phyloP scores from a whole-genome alignment of 108 stramenopile genomes.

The Seminavis robusta region DNA sequence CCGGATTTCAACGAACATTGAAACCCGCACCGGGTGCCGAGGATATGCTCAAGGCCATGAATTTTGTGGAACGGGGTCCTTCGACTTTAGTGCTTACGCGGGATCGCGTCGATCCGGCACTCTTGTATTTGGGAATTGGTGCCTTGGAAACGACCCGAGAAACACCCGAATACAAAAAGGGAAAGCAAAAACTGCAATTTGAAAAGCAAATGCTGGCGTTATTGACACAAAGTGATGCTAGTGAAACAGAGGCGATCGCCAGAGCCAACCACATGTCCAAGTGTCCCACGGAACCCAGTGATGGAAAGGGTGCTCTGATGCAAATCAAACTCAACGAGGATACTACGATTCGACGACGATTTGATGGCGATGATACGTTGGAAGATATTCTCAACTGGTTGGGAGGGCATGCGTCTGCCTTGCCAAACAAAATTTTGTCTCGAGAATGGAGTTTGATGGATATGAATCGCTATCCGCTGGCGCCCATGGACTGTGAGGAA shows the following conservation, averaged over 20 bases:
- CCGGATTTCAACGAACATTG: conserved; percentile 49
- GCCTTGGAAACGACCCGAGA: conserved; percentile 65
- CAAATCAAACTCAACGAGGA: conserved; percentile 40
- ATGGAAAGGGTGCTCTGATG: conserved; percentile 48
- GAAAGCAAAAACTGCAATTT: conserved; percentile 36
- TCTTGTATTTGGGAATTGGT: conserved; percentile 72
- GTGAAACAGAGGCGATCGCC: conserved; percentile 23
- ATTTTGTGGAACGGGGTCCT: conserved; percentile 36
- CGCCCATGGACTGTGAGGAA: conserved; percentile 47
- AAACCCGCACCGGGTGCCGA: conserved; percentile 64
- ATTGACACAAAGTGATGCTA: conserved; percentile 13
- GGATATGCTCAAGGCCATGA: conserved; percentile 73
- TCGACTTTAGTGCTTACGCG: conserved; percentile 42
- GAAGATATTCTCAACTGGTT: conserved; percentile 80
- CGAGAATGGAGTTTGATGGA: conserved; percentile 77
- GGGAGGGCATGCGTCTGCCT: conserved; percentile 56
- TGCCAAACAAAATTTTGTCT: conserved; percentile 49
- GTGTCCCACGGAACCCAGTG: conserved; percentile 65
- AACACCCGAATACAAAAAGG: conserved; percentile 52
- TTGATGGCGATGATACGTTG: conserved; percentile 82
- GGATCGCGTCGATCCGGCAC: conserved; percentile 56
- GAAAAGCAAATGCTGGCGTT: conserved; percentile 28
- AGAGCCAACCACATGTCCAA: conserved; percentile 45
- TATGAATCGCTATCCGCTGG: conserved; percentile 49
- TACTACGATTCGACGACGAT: conserved; percentile 40